Conservation (phyloP, 2,329 filamentous ascomycete species). For the Aspergillus versicolor region DNA sequence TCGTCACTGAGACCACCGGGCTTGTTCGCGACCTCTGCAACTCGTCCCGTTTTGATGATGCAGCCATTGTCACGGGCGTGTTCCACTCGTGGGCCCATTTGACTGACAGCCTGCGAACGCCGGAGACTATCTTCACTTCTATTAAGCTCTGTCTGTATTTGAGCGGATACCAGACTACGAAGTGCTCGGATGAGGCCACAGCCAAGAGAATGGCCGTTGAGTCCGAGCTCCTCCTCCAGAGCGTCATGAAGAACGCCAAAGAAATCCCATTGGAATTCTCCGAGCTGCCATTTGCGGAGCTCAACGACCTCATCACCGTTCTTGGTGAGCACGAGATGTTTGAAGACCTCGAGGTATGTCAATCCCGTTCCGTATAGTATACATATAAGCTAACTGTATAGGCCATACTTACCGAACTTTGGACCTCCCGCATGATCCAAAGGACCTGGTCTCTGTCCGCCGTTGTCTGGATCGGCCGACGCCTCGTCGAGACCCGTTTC, state of each 20-base stretch:
- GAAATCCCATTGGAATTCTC: constrained; percentile 33
- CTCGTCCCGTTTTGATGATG: constrained; percentile 31
- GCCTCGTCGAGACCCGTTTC: constrained; percentile 54
- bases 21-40: constrained; percentile 33
- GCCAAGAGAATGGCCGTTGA: constrained; percentile 32
- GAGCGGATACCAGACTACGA: constrained; percentile 32
- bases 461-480: constrained; percentile 53
- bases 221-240: constrained; percentile 34
- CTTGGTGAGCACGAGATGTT: constrained; percentile 40
- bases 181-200: constrained; percentile 28
- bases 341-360: constrained; percentile 33
- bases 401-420: constrained; percentile 45
- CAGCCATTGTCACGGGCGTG: constrained; percentile 33
- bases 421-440: constrained; percentile 48
- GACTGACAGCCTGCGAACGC: constrained; percentile 31
- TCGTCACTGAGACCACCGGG: constrained; percentile 27
- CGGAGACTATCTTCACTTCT: constrained; percentile 34
- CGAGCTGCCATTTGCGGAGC: constrained; percentile 34
- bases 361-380: not conserved
- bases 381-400: not conserved
- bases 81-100: constrained; percentile 36
- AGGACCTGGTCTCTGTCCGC: constrained; percentile 46
- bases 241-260: constrained; percentile 31
- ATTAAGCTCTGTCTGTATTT: constrained; percentile 40
- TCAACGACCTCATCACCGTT: constrained; percentile 39